Percentiles rank a stretch among this genome's conserved stretches.
These are phyloP conservation scores for Talaromyces sp. DNA, from an alignment of 2,329 filamentous ascomycete genomes.

Conservation along the genomic window DNA sequence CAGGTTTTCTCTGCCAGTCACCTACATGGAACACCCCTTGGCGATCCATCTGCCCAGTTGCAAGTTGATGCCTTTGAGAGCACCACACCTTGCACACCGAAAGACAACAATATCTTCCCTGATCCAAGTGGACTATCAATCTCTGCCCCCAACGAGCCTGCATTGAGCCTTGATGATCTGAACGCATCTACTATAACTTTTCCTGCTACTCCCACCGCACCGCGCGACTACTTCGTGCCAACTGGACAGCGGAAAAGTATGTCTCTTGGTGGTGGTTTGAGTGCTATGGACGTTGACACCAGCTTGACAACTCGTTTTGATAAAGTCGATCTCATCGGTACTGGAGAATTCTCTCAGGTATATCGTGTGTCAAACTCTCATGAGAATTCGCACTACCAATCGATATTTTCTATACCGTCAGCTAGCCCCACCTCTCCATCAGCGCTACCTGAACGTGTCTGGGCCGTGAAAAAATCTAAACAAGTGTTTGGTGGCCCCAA, in stretches of 20 bases:
- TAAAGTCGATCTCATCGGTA: conserved; percentile 73
- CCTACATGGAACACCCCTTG: conserved; percentile 3
- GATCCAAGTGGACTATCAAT: conserved; percentile 83
- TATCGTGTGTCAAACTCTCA: conserved; percentile 65
- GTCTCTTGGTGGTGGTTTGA: conserved; percentile 67
- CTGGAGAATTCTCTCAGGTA: conserved; percentile 90
- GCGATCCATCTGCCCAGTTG: conserved; percentile 54
- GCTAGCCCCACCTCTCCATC: conserved; percentile 52
- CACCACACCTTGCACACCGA: conserved; percentile 71
- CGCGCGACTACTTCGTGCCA: conserved; percentile 54
- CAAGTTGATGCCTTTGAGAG: conserved; percentile 53
- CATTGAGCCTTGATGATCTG: conserved; percentile 38
- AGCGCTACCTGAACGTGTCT: conserved; percentile 60
- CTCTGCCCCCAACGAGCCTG: conserved; percentile 56
- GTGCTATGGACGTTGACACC: conserved; percentile 70
- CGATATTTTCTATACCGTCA: conserved; percentile 46
- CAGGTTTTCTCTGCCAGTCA: conserved; percentile 23
- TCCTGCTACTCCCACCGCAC: conserved; percentile 79
- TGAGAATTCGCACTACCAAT: conserved; percentile 35
- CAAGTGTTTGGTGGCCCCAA: conserved; percentile 71
- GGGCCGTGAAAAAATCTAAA: conserved; percentile 90
- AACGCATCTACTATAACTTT: conserved; percentile 51
- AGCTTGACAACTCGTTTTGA: conserved; percentile 72
- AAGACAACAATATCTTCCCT: conserved; percentile 63
- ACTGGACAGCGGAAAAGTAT: conserved; percentile 62